phyloP scores from a whole-genome alignment of 2,329 filamentous ascomycete species.

The Diaporthe caulivora region DNA sequence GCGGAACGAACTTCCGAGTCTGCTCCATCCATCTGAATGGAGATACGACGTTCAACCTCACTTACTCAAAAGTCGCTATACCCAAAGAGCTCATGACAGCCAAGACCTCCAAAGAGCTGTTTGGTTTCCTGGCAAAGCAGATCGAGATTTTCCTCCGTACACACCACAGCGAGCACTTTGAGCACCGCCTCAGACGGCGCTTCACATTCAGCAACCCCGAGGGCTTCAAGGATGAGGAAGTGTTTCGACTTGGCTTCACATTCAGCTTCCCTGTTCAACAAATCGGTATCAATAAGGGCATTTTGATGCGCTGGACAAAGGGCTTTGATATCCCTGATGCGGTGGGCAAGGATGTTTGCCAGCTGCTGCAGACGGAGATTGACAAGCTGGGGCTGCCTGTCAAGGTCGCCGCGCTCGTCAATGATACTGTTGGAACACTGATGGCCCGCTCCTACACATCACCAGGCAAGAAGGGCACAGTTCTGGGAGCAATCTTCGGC shows the following conservation, averaged over 20 bases:
- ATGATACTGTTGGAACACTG: conserved; percentile 96
- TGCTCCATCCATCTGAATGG: conserved; percentile 95
- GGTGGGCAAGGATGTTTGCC: conserved; percentile 93
- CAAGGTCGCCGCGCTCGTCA: conserved; percentile 94
- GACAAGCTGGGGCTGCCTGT: conserved; percentile 89
- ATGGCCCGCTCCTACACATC: conserved; percentile 98
- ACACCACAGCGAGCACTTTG: conserved; percentile 91
- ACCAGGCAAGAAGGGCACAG: conserved; percentile 84
- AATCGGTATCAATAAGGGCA: conserved; percentile 93
- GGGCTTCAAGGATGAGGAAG: conserved; percentile 76
- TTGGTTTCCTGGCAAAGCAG: conserved; percentile 92
- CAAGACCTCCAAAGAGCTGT: conserved; percentile 87
- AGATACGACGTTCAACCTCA: conserved; percentile 94
- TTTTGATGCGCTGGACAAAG: conserved; percentile 97
- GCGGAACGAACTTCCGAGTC: conserved; percentile 97
- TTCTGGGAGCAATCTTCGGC: conserved; percentile 97
- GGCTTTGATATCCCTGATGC: conserved; percentile 98
- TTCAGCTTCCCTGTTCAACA: conserved; percentile 98
- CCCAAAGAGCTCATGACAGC: conserved; percentile 92
- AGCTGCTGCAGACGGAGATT: conserved; percentile 88
- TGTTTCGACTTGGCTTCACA: conserved; percentile 97
- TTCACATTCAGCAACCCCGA: conserved; percentile 69
- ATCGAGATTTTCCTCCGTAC: conserved; percentile 88
- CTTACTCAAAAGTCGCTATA: conserved; percentile 91
- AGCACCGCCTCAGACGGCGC: conserved; percentile 74